Evolutionary conservation across 305 asterid genomes (phyloP), one percentile per base, ranked within the genome.

Genomic region (Fraxinus velutina): DNA sequence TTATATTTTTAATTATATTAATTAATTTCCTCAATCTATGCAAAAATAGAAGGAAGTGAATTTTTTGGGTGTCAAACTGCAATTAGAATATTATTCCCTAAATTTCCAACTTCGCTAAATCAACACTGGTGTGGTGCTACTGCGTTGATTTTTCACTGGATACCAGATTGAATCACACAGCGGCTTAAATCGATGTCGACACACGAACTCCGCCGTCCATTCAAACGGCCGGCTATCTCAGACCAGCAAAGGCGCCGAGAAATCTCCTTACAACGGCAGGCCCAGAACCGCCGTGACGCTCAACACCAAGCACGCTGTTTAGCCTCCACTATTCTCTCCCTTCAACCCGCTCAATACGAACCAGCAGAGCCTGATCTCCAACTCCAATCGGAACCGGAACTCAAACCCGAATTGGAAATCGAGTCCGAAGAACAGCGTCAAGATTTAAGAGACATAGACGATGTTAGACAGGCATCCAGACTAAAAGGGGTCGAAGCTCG

Each of bases 161-260:
- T 10, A 44, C 2, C 55, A 50, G 21, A 50, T 15, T 19, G 57
- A 50, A n/a, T 60, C 71, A 32, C 5, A 24, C 15, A 2, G 32
- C 4, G 32, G 32, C 32, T 6, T 60, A 60, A 60, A 22, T 27
- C 32, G 9, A 96, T 94, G 98, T 90, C 95, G 79, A 93, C 97
- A 22, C 97, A 80, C 80, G 97, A 93, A 78, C 83, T 87, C 85
- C 97, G 96, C 70, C 98, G 98, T 17, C 97, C 97, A 17, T 91
- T 90, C 88, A 96, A 96, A 89, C 97, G 97, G 3, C 88, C 94
- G 33, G 87, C 94, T 6, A 84, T 96, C 55, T 94, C 99, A 82
- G 98, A 93, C 86, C 98, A 94, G 73, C 98, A 94, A 82, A 84
- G 90, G 85, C 97, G 99, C 62, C 91, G 98, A 2, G 98, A 94